Evolutionary conservation across 225 moss, liverwort and hornwort genomes (phyloP).

Genomic region (Rhytidiadelphus loreus): DNA sequence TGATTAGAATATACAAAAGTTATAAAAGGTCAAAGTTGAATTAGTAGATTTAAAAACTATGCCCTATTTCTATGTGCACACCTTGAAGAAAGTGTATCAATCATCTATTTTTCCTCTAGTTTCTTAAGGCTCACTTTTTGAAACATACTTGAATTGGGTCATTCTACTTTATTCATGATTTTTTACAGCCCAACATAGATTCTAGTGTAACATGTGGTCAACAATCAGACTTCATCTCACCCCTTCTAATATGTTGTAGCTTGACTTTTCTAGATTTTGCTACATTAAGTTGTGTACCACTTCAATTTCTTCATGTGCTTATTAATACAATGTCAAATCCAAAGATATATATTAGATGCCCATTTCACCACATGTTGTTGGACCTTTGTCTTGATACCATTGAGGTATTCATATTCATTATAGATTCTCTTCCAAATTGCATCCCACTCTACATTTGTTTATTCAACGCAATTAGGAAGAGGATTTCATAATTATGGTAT

Average conservation of each 20-base stretch:
- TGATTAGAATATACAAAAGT: too few relatives aligned
- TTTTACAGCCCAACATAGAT: background rate
- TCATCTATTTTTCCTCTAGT: accelerated
- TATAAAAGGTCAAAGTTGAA: too few relatives aligned
- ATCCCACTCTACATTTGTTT: background rate
- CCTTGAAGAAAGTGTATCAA: background rate
- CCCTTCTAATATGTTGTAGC: background rate
- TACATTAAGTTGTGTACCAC: background rate
- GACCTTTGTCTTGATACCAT: accelerated
- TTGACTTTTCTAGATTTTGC: background rate
- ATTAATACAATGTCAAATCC: background rate
- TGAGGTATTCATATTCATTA: background rate
- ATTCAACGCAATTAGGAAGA: background rate
- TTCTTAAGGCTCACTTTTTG: accelerated
- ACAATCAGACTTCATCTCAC: background rate
- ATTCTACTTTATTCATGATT: background rate
- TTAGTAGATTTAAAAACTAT: too few relatives aligned
- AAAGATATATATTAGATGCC: background rate
- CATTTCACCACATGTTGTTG: background rate
- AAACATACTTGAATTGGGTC: accelerated
- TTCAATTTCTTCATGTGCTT: background rate
- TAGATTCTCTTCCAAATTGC: background rate
- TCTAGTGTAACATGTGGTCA: background rate
- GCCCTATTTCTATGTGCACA: background rate
- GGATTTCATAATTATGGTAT: background rate